A percentile compares a stretch with the other conserved stretches of the same genome.
Conservation (phyloP, 805 yeast species). For the Hanseniaspora occidentalis region DNA sequence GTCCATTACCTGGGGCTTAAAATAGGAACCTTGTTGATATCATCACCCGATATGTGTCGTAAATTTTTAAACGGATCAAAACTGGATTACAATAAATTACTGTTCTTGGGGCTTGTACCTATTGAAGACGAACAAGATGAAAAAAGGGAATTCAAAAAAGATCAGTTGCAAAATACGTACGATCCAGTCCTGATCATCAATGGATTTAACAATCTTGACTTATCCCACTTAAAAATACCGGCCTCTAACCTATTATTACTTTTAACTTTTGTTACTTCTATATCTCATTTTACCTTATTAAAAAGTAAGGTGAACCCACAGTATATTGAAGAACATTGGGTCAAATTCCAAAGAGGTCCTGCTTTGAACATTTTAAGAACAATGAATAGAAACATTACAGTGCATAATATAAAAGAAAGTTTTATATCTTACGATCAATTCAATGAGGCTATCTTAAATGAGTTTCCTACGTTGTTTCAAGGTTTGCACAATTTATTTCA, state of each 20-base stretch:
- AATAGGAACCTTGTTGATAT: too few relatives aligned
- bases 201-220: slow-evolving; percentile 32
- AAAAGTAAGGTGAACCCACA: not conserved
- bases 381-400: slow-evolving; percentile 30
- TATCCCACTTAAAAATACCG: slow-evolving; percentile 25
- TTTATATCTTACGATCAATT: slow-evolving; percentile 25
- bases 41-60: too few relatives aligned
- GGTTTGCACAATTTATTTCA: slow-evolving; percentile 36
- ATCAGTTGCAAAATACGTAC: slow-evolving; percentile 2
- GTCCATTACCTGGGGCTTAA: too few relatives aligned
- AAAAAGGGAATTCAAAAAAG: too few relatives aligned
- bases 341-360: slow-evolving; percentile 26
- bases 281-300: not conserved
- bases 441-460: slow-evolving; percentile 17
- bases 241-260: slow-evolving; percentile 32
- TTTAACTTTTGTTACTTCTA: slow-evolving; percentile 23
- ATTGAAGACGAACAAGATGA: too few relatives aligned
- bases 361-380: slow-evolving; percentile 37
- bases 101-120: too few relatives aligned
- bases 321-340: slow-evolving; percentile 24
- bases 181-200: slow-evolving; percentile 18
- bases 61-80: too few relatives aligned
- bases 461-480: slow-evolving; percentile 32
- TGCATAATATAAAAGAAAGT: slow-evolving; percentile 10
- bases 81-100: too few relatives aligned